Conservation (phyloP, 345 rosid genomes). For the Kernera saxatilis region DNA sequence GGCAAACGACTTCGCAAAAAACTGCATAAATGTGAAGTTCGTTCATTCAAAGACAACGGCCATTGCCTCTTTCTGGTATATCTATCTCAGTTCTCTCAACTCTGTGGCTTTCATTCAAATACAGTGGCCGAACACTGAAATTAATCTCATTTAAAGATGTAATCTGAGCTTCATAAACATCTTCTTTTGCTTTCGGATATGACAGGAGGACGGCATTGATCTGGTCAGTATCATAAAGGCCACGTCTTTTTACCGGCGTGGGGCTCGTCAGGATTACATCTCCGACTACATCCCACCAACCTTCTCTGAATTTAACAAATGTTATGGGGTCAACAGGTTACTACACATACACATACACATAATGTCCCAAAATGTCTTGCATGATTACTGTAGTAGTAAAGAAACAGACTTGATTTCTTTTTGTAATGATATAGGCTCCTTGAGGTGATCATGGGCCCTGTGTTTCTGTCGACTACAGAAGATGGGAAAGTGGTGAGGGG, state of each 20-base stretch:
- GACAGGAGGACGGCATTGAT: constrained; percentile 62
- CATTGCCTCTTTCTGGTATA: constrained; percentile 81
- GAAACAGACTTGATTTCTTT: not conserved
- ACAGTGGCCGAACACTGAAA: not conserved
- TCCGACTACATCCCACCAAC: constrained; percentile 61
- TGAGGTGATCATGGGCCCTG: constrained; percentile 45
- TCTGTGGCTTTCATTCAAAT: constrained; percentile 4
- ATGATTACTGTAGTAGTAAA: not conserved
- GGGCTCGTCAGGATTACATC: constrained; percentile 40
- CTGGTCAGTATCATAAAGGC: constrained; percentile 62
- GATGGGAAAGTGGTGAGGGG: constrained; percentile 70
- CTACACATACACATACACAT: not conserved
- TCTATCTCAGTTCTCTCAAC: constrained; percentile 2
- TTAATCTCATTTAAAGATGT: not conserved
- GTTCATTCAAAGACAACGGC: constrained; percentile 49
- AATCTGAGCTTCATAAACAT: not conserved
- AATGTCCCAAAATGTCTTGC: constrained; percentile 6
- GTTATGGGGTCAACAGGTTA: constrained; percentile 24
- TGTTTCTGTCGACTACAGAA: constrained; percentile 65
- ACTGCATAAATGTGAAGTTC: constrained; percentile 47
- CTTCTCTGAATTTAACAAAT: constrained; percentile 39
- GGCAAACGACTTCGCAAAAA: constrained; percentile 45
- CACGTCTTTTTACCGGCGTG: constrained; percentile 56
- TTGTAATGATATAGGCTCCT: constrained; percentile 24
- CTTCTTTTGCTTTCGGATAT: not conserved